phyloP scores from a whole-genome alignment of 495 filamentous ascomycete species.

The Geopyxis carbonaria region DNA sequence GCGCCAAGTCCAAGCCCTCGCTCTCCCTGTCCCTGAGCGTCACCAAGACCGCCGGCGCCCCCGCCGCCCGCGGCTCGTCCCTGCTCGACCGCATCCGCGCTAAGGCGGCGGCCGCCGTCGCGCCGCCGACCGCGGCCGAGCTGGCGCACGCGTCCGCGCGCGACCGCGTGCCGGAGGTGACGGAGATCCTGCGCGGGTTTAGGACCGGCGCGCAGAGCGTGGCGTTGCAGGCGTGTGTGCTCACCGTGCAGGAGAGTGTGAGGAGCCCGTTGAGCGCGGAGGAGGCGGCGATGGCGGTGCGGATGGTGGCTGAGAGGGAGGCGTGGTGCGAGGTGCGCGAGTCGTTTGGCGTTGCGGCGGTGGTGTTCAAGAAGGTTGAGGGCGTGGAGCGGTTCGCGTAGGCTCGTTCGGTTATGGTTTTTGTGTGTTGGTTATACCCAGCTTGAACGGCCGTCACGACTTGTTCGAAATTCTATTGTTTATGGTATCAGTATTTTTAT shows the following conservation, averaged over 20 bases:
- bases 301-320: constrained; percentile 16
- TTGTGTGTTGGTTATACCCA: too few species aligned
- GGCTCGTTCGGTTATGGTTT: too few species aligned
- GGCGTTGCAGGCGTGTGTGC: constrained; percentile 15
- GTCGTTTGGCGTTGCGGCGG: constrained; percentile 16
- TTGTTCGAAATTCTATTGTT: too few species aligned
- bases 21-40: background rate
- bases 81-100: constrained; percentile 20
- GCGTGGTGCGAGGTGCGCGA: constrained; percentile 18
- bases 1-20: constrained; percentile 6
- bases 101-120: constrained; percentile 17
- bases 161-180: constrained; percentile 15
- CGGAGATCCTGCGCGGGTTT: constrained; percentile 15
- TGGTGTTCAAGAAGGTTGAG: constrained; percentile 12
- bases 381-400: constrained; percentile 13
- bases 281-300: constrained; percentile 21
- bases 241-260: constrained; percentile 19
- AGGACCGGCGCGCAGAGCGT: constrained; percentile 15
- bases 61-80: constrained; percentile 9
- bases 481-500: too few species aligned
- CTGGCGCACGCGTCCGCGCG: constrained; percentile 12
- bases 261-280: constrained; percentile 19
- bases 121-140: constrained; percentile 13
- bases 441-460: too few species aligned
- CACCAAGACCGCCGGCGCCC: constrained; percentile 6